phyloP scores from a whole-genome alignment of 2,329 filamentous ascomycete genomes.

The Pyricularia sp. region DNA sequence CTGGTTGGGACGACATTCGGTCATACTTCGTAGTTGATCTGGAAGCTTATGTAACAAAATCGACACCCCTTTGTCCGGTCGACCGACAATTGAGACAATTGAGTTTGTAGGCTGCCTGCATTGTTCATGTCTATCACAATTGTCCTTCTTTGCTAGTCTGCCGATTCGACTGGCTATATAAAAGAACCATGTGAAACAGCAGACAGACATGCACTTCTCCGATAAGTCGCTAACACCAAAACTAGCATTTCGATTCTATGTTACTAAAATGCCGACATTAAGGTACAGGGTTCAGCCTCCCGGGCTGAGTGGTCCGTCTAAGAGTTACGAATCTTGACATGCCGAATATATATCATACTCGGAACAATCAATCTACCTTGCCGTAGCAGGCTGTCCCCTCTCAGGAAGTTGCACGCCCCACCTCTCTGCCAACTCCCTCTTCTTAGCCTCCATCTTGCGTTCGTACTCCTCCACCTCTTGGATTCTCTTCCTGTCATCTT shows the following conservation, averaged over 20 bases:
- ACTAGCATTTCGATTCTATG: neutral
- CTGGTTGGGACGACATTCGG: neutral
- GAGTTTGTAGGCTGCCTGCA: neutral
- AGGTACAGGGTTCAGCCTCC: neutral
- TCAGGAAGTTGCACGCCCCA: slow-evolving; percentile 15
- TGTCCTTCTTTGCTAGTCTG: neutral
- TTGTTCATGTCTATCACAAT: neutral
- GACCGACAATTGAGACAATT: neutral
- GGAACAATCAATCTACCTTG: neutral
- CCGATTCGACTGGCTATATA: neutral
- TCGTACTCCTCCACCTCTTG: slow-evolving; percentile 48
- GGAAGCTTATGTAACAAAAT: neutral
- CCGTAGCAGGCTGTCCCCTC: neutral
- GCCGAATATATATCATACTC: neutral
- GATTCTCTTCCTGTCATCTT: slow-evolving; percentile 37
- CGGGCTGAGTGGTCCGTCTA: neutral
- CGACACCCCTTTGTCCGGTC: neutral
- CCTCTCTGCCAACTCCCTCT: slow-evolving; percentile 33
- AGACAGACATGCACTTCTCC: neutral
- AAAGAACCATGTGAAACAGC: neutral
- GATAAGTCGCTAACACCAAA: neutral
- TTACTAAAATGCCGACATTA: neutral
- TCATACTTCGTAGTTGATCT: neutral
- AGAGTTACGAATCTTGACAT: neutral
- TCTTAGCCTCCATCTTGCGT: slow-evolving; percentile 39